Conservation (phyloP, 2,329 filamentous ascomycete genomes). For the Aureobasidium zeae region DNA sequence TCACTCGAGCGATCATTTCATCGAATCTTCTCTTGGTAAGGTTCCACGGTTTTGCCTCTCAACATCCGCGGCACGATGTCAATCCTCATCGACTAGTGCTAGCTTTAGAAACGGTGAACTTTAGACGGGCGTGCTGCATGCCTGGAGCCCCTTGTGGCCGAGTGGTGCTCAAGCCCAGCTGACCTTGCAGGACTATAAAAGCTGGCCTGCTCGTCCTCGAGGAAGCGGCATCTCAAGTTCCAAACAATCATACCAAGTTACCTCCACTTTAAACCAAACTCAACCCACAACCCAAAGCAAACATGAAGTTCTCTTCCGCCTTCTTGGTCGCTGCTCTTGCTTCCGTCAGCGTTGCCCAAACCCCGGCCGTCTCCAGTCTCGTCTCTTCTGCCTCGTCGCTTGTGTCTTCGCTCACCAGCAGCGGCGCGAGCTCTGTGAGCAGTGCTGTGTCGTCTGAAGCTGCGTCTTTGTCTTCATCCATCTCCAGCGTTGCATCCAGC, state of each 20-base stretch:
- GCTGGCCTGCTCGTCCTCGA: too few species aligned
- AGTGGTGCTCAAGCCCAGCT: too few species aligned
- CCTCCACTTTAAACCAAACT: not conserved
- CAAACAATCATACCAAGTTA: too few species aligned
- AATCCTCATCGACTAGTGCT: not conserved
- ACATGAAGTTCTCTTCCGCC: not conserved
- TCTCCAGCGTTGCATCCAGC: not conserved
- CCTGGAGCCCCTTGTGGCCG: too few species aligned
- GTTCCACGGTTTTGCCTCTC: not conserved
- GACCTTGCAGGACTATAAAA: too few species aligned
- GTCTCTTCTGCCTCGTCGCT: not conserved
- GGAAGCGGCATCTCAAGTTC: too few species aligned
- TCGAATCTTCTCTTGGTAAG: not conserved
- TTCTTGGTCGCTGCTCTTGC: slow-evolving; percentile 1
- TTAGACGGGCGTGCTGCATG: too few species aligned
- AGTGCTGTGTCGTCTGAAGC: not conserved
- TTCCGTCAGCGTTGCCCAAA: not conserved
- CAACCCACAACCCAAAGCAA: not conserved
- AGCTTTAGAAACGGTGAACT: not conserved
- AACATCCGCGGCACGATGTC: slow-evolving; percentile 5
- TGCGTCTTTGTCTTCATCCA: not conserved
- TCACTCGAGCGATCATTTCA: not conserved
- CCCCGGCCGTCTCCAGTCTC: not conserved
- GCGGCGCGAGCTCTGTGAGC: not conserved
- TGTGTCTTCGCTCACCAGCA: not conserved